These are phyloP conservation scores for Leptographium galeiforme DNA, from an alignment of 2,329 filamentous ascomycete genomes.

Conservation along the genomic window DNA sequence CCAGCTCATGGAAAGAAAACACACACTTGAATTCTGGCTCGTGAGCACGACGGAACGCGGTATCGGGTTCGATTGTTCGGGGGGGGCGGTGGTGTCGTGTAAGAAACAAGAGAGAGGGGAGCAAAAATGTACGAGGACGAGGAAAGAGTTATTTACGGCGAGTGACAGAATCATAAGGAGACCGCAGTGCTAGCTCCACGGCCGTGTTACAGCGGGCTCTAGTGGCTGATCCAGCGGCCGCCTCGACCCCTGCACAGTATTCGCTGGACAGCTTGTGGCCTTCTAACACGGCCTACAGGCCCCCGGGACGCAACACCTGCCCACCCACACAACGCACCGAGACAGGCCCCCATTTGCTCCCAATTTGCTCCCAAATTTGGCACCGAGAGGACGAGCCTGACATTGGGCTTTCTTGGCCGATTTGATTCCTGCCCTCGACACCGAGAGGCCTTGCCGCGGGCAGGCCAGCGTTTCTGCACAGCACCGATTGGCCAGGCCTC, in stretches of 20 bases:
- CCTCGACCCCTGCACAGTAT: not conserved
- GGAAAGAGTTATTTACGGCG: not conserved
- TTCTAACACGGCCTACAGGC: not conserved
- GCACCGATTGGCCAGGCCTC: too few species aligned
- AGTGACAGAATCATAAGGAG: not conserved
- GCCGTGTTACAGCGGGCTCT: constrained; percentile 1
- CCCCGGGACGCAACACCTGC: too few species aligned
- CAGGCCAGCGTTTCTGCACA: too few species aligned
- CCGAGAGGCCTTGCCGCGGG: too few species aligned
- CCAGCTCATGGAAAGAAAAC: too few species aligned
- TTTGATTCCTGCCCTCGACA: too few species aligned
- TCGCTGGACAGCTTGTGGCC: not conserved
- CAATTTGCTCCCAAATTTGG: too few species aligned
- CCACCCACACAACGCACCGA: not conserved
- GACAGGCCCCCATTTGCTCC: not conserved
- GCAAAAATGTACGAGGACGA: not conserved
- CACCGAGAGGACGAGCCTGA: too few species aligned
- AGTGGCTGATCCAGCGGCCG: not conserved
- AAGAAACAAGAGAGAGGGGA: constrained; percentile 1
- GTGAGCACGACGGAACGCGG: too few species aligned
- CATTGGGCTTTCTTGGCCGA: too few species aligned
- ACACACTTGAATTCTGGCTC: too few species aligned
- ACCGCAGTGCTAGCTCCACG: not conserved
- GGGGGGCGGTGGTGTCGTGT: not conserved
- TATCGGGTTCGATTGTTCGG: not conserved